phyloP scores from a whole-genome alignment of 352 stramenopile species.

The Aphanomyces stellatus region DNA sequence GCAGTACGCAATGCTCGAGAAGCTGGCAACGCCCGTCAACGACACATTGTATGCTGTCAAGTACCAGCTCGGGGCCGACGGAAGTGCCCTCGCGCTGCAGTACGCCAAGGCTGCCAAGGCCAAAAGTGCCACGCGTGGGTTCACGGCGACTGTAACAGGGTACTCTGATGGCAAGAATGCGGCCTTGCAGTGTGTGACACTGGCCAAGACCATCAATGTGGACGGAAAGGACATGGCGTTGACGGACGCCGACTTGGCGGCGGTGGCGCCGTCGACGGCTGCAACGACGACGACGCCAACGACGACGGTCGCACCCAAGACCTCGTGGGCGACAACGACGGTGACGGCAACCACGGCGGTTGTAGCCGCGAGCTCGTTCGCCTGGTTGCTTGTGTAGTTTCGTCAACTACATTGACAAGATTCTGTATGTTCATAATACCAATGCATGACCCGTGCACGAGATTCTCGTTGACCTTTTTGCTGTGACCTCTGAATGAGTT shows the following conservation, averaged over 20 bases:
- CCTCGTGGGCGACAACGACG: no score
- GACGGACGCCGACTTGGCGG: neutral
- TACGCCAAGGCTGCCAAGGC: neutral
- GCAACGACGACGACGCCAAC: no score
- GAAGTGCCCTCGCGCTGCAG: neutral
- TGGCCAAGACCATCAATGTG: neutral
- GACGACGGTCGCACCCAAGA: no score
- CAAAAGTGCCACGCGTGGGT: neutral
- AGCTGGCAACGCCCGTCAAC: neutral
- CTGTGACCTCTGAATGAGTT: neutral
- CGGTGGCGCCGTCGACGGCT: no score
- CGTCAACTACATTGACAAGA: no score
- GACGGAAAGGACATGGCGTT: neutral
- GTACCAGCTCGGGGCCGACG: neutral
- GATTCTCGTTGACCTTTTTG: no score
- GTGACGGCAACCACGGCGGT: neutral
- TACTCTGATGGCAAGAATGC: neutral
- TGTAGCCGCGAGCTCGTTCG: neutral
- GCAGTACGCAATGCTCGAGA: conserved; percentile 23
- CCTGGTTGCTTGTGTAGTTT: neutral
- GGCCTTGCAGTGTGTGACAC: neutral
- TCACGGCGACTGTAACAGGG: neutral
- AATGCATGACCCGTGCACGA: no score
- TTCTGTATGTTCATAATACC: no score
- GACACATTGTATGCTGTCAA: neutral